Percentiles rank a stretch among this genome's conserved stretches.
Evolutionary conservation across 441 rosid species (phyloP).

Genomic region (Adansonia gregorii): DNA sequence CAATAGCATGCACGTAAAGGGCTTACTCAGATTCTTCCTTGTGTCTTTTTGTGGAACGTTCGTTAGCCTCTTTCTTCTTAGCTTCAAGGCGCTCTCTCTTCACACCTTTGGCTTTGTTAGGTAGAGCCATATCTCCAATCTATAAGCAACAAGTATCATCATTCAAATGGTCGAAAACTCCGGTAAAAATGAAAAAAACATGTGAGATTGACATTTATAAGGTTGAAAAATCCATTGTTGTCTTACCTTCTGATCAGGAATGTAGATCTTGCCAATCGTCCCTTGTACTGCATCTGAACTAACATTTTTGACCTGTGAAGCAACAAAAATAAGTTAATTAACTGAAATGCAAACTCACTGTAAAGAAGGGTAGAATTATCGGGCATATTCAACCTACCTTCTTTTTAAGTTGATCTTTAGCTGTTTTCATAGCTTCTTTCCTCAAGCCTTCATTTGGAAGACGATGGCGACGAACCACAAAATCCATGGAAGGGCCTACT

Average conservation of each 20-base stretch:
- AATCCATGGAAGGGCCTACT: conserved; percentile 95
- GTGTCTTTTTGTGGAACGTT: conserved; percentile 55
- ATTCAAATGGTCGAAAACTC: background rate
- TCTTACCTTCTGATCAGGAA: conserved; percentile 90
- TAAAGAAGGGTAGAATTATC: background rate
- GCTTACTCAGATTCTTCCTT: conserved; percentile 52
- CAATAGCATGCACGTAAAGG: background rate
- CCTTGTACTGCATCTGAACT: conserved; percentile 64
- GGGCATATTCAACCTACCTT: conserved; percentile 52
- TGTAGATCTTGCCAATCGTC: conserved; percentile 73
- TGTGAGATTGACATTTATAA: background rate
- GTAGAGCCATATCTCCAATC: conserved; percentile 65
- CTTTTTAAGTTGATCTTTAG: conserved; percentile 77
- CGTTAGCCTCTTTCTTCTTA: conserved; percentile 49
- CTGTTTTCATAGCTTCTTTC: conserved; percentile 84
- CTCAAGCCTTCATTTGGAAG: conserved; percentile 74
- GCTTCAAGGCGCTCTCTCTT: conserved; percentile 93
- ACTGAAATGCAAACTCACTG: conserved; percentile 20
- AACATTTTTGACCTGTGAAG: conserved; percentile 76
- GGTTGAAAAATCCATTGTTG: background rate
- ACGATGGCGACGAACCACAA: conserved; percentile 82
- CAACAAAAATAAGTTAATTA: conserved; percentile 18
- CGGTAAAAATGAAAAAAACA: background rate
- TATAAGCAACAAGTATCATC: conserved; percentile 25
- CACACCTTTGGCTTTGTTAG: conserved; percentile 78